Percentiles rank a stretch among this genome's conserved stretches.
Evolutionary conservation across 2,329 filamentous ascomycete species (phyloP).

Genomic region (Trichoderma sp.): DNA sequence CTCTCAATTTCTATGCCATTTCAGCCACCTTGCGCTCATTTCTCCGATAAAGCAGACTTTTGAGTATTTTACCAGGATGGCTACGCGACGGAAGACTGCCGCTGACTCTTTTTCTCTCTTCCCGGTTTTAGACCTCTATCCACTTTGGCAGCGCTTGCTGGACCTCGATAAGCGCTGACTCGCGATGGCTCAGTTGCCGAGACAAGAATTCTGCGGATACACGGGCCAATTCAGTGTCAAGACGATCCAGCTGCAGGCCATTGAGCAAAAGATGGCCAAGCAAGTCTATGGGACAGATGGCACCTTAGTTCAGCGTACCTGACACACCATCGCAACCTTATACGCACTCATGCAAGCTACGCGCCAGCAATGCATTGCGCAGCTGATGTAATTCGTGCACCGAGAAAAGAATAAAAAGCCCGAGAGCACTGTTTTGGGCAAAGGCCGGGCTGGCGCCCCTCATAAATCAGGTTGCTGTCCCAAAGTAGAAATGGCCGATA

Average conservation of each 20-base stretch:
- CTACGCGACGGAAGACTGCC: background rate
- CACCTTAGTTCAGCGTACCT: background rate
- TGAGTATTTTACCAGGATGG: background rate
- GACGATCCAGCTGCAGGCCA: background rate
- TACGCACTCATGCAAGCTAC: background rate
- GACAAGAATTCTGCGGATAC: background rate
- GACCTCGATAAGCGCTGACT: constrained; percentile 3
- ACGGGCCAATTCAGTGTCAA: background rate
- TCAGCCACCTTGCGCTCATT: background rate
- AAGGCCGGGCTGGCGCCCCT: constrained; percentile 4
- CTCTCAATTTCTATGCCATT: too few species aligned
- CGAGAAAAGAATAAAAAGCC: background rate
- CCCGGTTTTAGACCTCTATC: background rate
- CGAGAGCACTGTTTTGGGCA: constrained; percentile 14
- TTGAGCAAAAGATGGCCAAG: background rate
- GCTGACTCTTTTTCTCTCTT: background rate
- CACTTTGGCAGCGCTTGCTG: constrained; percentile 9
- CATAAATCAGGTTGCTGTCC: constrained; percentile 7
- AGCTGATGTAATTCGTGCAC: constrained; percentile 6
- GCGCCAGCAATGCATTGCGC: background rate
- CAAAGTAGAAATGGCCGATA: constrained; percentile 25
- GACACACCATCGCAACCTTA: constrained; percentile 3
- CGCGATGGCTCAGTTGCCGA: background rate
- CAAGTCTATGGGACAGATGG: background rate
- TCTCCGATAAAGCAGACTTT: background rate